These are phyloP conservation scores for Oryza glaberrima DNA, from an alignment of 176 grass and related monocot species.

Conservation along the genomic window DNA sequence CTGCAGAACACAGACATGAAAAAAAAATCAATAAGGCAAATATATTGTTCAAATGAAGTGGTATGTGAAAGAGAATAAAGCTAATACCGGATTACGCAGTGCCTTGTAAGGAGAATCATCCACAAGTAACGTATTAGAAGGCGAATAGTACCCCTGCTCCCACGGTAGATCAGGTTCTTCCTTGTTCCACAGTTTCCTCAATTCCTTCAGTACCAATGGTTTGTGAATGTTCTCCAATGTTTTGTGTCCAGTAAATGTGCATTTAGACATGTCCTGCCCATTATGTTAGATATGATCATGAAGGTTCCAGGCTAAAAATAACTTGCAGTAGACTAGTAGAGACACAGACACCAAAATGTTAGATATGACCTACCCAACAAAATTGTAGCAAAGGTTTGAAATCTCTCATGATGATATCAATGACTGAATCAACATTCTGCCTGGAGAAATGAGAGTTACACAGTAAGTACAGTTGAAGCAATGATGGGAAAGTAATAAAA, in stretches of 20 bases:
- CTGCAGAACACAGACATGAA: conserved; percentile 50
- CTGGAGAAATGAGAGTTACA: conserved; percentile 55
- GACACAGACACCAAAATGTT: not conserved
- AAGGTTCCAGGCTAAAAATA: conserved; percentile 42
- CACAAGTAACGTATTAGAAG: conserved; percentile 81
- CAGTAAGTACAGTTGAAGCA: conserved; percentile 32
- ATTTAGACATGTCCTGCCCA: conserved; percentile 75
- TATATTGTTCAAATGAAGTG: not conserved
- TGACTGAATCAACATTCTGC: conserved; percentile 56
- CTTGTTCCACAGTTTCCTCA: conserved; percentile 82
- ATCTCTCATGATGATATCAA: conserved; percentile 64
- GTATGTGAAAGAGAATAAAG: conserved; percentile 22
- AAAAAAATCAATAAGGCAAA: conserved; percentile 11
- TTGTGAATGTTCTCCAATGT: conserved; percentile 74
- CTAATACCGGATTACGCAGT: conserved; percentile 76
- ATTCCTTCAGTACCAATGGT: conserved; percentile 79
- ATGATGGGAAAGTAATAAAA: conserved; percentile 44
- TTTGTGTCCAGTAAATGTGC: conserved; percentile 71
- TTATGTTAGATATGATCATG: conserved; percentile 20
- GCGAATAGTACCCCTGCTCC: conserved; percentile 62
- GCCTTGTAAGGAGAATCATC: conserved; percentile 96
- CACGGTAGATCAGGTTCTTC: conserved; percentile 81
- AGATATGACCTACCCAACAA: conserved; percentile 76
- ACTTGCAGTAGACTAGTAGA: not conserved
- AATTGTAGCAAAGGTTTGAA: conserved; percentile 66